These are phyloP conservation scores for Neoscytalidium dimidiatum DNA, from an alignment of 2,329 filamentous ascomycete genomes.

Conservation along the genomic window DNA sequence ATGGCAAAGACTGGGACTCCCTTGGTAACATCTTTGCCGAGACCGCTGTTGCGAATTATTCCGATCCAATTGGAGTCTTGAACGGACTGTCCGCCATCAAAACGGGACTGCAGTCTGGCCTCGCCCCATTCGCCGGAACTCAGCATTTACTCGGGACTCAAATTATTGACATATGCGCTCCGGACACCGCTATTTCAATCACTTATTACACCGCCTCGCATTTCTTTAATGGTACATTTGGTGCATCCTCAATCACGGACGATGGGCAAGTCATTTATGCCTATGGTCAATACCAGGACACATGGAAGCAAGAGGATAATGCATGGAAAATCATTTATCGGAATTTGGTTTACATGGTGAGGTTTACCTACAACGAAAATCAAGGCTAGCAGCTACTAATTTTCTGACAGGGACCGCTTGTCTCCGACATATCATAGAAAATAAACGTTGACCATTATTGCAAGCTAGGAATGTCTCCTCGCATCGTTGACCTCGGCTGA, in stretches of 20 bases:
- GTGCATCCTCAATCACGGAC: background rate
- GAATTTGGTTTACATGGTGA: slow-evolving; percentile 16
- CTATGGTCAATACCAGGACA: slow-evolving; percentile 10
- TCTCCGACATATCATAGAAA: background rate
- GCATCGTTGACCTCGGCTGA: too few relatives aligned
- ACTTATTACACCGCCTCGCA: slow-evolving; percentile 16
- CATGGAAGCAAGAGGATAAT: background rate
- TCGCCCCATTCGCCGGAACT: background rate
- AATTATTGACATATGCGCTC: background rate
- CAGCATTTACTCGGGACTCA: background rate
- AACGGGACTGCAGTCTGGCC: slow-evolving; percentile 3
- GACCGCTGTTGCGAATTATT: slow-evolving; percentile 24
- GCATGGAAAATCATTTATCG: background rate
- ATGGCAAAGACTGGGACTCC: slow-evolving; percentile 24
- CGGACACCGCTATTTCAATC: background rate
- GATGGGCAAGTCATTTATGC: background rate
- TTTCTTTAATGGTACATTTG: background rate
- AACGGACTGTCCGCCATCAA: slow-evolving; percentile 2
- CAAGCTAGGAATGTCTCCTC: too few relatives aligned
- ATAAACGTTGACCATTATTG: too few relatives aligned
- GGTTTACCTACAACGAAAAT: background rate
- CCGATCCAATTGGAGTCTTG: slow-evolving; percentile 21
- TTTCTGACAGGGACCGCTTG: background rate
- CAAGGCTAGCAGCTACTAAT: background rate
- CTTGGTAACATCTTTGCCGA: slow-evolving; percentile 23